These are phyloP conservation scores for Aegilops longissima DNA, from an alignment of 176 grass and related monocot species.

Conservation along the genomic window DNA sequence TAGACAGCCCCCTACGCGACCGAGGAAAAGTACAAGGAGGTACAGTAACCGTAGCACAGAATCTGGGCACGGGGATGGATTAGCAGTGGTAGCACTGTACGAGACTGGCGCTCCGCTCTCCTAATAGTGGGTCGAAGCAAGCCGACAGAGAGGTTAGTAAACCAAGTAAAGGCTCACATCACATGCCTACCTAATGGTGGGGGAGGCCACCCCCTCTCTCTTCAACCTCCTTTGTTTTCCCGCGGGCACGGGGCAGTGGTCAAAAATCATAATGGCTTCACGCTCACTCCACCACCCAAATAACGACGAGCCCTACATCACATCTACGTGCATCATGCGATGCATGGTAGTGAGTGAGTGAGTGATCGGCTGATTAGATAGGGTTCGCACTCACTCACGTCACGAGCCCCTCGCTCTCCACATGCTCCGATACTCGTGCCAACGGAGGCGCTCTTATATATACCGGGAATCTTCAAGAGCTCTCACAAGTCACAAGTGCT, in stretches of 20 bases:
- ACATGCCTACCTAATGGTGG: conserved; percentile 36
- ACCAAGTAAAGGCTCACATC: conserved; percentile 16
- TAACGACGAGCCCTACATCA: conserved; percentile 20
- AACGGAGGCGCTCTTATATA: conserved; percentile 16
- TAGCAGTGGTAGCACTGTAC: background rate
- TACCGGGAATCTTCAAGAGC: conserved; percentile 22
- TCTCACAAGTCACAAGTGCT: background rate
- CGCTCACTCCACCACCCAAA: conserved; percentile 29
- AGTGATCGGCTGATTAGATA: background rate
- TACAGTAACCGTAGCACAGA: background rate
- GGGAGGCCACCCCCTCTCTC: background rate
- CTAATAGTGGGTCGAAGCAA: conserved; percentile 10
- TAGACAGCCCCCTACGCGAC: background rate
- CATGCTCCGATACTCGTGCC: background rate
- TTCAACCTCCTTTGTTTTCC: background rate
- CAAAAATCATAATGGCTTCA: conserved; percentile 23
- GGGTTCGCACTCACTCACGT: conserved; percentile 21
- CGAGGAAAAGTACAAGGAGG: background rate
- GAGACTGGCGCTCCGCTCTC: background rate
- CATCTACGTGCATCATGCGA: background rate
- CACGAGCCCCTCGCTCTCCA: background rate
- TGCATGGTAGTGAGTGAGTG: background rate
- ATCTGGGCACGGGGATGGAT: conserved; percentile 28
- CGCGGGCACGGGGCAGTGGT: background rate
- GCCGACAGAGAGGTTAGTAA: conserved; percentile 38